phyloP scores from a whole-genome alignment of 352 stramenopile species.

The Phytophthora pini region DNA sequence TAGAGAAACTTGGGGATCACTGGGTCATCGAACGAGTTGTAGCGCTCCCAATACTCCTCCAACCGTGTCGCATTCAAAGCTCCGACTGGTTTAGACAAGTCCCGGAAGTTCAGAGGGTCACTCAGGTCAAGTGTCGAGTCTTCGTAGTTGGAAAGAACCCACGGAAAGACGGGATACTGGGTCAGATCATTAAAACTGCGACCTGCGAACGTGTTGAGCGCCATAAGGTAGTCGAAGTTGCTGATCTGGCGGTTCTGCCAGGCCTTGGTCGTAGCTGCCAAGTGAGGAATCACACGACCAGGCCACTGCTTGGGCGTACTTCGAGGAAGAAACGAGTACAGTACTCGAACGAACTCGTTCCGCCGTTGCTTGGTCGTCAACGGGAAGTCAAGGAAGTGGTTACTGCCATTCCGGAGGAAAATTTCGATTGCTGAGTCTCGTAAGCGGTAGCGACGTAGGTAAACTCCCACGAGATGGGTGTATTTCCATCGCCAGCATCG shows the following conservation, averaged over 20 bases:
- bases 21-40: constrained; percentile 92
- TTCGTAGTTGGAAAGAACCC: constrained; percentile 87
- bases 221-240: constrained; percentile 98
- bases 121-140: constrained; percentile 74
- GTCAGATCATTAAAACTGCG: constrained; percentile 93
- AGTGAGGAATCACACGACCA: constrained; percentile 51
- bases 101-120: constrained; percentile 94
- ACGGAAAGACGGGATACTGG: constrained; percentile 97
- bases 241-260: constrained; percentile 84
- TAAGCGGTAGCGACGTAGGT: constrained; percentile 82
- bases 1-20: constrained; percentile 92
- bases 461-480: constrained; percentile 74
- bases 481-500: constrained; percentile 87
- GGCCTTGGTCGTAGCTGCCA: constrained; percentile 69
- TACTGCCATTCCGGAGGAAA: constrained; percentile 81
- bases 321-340: constrained; percentile 82
- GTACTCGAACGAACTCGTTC: constrained; percentile 72
- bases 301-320: constrained; percentile 83
- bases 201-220: constrained; percentile 92
- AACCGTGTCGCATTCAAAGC: constrained; percentile 95
- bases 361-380: constrained; percentile 72
- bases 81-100: constrained; percentile 98
- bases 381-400: constrained; percentile 86
- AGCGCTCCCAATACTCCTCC: constrained; percentile 95
- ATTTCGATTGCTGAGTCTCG: constrained; percentile 85